These are phyloP conservation scores for Trichoderma sp. DNA, from an alignment of 2,329 filamentous ascomycete genomes.

Conservation along the genomic window DNA sequence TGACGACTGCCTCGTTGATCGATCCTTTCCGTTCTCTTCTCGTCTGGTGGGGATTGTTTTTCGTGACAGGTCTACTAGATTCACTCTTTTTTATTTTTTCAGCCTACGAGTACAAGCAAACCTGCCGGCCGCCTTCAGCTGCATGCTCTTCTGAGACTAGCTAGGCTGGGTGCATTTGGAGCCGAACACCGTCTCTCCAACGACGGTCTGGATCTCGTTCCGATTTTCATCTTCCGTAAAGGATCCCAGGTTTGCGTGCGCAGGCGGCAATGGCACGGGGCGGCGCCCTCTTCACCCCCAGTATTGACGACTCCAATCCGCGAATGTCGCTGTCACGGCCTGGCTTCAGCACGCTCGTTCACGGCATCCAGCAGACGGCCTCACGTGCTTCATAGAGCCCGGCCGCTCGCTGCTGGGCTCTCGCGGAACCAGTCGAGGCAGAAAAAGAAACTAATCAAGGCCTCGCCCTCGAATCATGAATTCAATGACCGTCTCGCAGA, in stretches of 20 bases:
- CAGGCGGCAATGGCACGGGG: conserved; percentile 24
- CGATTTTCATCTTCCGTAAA: conserved; percentile 5
- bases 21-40: conserved; percentile 2
- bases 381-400: conserved; percentile 24
- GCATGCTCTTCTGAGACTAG: conserved; percentile 5
- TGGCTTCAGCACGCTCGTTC: background rate
- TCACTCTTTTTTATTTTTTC: background rate
- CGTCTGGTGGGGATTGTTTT: background rate
- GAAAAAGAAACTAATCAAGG: background rate
- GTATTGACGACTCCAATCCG: conserved; percentile 3
- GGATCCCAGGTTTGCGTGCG: background rate
- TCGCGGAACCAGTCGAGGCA: conserved; percentile 1
- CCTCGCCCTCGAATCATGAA: conserved; percentile 21
- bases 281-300: conserved; percentile 11
- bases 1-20: conserved; percentile 7
- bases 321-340: conserved; percentile 14
- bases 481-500: conserved; percentile 26
- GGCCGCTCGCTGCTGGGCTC: conserved; percentile 27
- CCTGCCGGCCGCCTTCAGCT: background rate
- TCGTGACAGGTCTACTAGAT: conserved; percentile 10
- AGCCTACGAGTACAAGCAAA: background rate
- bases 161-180: background rate
- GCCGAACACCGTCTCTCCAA: background rate
- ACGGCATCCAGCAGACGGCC: background rate
- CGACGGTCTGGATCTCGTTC: background rate